These are phyloP conservation scores for Aspergillus tubingensis DNA, from an alignment of 2,329 filamentous ascomycete species.

Conservation along the genomic window DNA sequence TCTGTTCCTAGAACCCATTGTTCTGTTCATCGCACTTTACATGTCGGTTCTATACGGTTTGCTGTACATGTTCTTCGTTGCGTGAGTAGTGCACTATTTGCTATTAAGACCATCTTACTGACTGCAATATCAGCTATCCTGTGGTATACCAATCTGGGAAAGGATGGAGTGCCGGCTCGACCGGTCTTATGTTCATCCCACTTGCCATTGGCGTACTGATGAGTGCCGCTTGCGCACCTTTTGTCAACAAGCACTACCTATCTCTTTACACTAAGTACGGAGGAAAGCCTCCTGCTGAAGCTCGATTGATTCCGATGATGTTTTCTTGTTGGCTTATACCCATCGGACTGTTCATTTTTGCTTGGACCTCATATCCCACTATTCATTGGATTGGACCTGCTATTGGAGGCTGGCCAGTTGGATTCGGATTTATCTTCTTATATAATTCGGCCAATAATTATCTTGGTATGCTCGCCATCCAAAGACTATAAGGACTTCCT, in stretches of 20 bases:
- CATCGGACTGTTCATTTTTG: constrained; percentile 67
- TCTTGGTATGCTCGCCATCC: constrained; percentile 44
- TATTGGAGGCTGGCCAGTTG: constrained; percentile 70
- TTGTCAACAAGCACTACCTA: constrained; percentile 82
- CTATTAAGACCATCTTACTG: constrained; percentile 6
- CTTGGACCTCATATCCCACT: constrained; percentile 66
- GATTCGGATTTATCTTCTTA: constrained; percentile 80
- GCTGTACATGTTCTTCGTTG: constrained; percentile 56
- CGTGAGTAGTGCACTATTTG: constrained; percentile 50
- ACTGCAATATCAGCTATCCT: constrained; percentile 40
- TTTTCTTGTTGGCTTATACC: constrained; percentile 71
- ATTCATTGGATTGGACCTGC: constrained; percentile 72
- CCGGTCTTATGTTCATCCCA: constrained; percentile 85
- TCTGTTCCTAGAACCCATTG: constrained; percentile 79
- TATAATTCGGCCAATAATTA: constrained; percentile 80
- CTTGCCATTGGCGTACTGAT: constrained; percentile 72
- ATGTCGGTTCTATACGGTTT: constrained; percentile 71
- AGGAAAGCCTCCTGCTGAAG: constrained; percentile 74
- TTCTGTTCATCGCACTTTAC: constrained; percentile 79
- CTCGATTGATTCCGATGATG: constrained; percentile 82
- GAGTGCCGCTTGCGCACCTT: constrained; percentile 67
- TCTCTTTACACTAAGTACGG: constrained; percentile 62
- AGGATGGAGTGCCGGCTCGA: constrained; percentile 71
- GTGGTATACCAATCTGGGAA: constrained; percentile 77
- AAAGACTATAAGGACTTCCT: not conserved